Percentiles rank a stretch among this genome's conserved stretches.
Evolutionary conservation across 306 rosid genomes (phyloP).

Genomic region (Sesbania bispinosa): DNA sequence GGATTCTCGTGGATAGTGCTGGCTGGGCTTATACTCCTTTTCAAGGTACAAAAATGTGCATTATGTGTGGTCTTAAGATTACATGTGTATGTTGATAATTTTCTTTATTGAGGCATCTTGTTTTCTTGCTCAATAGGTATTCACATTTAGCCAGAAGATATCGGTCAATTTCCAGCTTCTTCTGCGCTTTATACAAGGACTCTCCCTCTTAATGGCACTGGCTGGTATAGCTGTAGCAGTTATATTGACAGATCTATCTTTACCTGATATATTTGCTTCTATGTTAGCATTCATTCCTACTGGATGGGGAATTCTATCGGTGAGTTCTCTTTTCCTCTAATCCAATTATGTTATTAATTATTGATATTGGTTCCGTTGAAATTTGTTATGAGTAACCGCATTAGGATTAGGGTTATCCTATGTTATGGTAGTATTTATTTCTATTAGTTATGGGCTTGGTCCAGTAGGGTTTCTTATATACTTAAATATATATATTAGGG

Average conservation of each 20-base stretch:
- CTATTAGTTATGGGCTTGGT: too few relatives aligned
- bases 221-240: conserved; percentile 77
- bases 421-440: too few relatives aligned
- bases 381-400: too few relatives aligned
- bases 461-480: too few relatives aligned
- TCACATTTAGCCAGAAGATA: conserved; percentile 92
- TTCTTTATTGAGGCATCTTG: conserved; percentile 22
- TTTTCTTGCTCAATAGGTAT: conserved; percentile 54
- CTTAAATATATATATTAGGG: too few relatives aligned
- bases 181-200: conserved; percentile 89
- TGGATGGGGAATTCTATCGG: conserved; percentile 93
- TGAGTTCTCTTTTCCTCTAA: conserved; percentile 42
- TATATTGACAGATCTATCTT: conserved; percentile 45
- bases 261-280: conserved; percentile 74
- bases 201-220: conserved; percentile 69
- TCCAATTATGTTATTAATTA: neutral
- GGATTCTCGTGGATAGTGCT: conserved; percentile 83
- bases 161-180: conserved; percentile 89
- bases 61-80: neutral
- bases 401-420: too few relatives aligned
- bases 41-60: conserved; percentile 59
- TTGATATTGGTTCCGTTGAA: neutral
- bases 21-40: conserved; percentile 73
- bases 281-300: conserved; percentile 87
- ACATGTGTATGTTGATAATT: conserved; percentile 6